These are phyloP conservation scores for Nothophoma quercina DNA, from an alignment of 2,329 filamentous ascomycete genomes.

Conservation along the genomic window DNA sequence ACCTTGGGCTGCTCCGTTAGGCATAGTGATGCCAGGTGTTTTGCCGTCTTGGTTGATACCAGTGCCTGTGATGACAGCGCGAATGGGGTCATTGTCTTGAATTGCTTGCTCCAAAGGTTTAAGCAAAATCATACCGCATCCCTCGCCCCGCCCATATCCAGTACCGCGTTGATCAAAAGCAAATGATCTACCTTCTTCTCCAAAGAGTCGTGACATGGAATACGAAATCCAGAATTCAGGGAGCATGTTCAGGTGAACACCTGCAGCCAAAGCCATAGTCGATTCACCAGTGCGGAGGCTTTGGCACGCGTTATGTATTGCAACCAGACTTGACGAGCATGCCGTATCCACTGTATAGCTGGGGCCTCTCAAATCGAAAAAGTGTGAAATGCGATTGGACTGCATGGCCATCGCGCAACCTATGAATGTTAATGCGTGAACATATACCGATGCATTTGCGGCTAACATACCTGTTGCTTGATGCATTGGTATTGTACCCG, in stretches of 20 bases:
- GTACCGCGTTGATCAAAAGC: constrained; percentile 60
- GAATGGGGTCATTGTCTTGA: constrained; percentile 62
- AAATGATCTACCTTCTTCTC: constrained; percentile 38
- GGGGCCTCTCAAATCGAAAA: constrained; percentile 42
- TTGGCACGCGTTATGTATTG: constrained; percentile 40
- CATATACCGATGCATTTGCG: not conserved
- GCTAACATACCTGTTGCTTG: constrained; percentile 27
- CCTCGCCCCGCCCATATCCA: constrained; percentile 72
- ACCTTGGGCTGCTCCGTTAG: constrained; percentile 61
- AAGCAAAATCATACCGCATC: constrained; percentile 64
- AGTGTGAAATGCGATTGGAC: constrained; percentile 40
- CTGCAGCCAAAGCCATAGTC: constrained; percentile 35
- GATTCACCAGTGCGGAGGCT: constrained; percentile 36
- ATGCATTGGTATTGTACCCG: constrained; percentile 36
- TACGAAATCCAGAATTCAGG: constrained; percentile 39
- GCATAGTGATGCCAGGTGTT: constrained; percentile 65
- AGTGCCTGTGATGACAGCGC: constrained; percentile 53
- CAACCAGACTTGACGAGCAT: constrained; percentile 40
- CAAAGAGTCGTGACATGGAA: constrained; percentile 33
- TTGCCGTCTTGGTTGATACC: constrained; percentile 61
- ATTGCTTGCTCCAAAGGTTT: constrained; percentile 67
- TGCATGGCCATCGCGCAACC: constrained; percentile 35
- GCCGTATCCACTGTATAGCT: constrained; percentile 44
- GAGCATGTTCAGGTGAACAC: constrained; percentile 31
- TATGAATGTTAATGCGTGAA: too few species aligned